These are phyloP conservation scores for Lathyrus aphaca DNA, from an alignment of 306 rosid species.

Conservation along the genomic window DNA sequence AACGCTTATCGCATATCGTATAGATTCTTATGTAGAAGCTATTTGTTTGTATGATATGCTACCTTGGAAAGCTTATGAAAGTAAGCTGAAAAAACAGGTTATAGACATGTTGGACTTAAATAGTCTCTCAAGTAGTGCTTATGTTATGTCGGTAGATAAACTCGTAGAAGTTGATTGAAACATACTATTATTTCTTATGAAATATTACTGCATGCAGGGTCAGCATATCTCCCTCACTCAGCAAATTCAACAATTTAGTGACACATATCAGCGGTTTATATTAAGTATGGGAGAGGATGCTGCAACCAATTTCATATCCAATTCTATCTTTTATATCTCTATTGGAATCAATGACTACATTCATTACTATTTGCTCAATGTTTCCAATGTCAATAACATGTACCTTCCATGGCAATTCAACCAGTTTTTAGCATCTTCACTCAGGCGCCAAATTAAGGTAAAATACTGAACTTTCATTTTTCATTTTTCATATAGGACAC, in stretches of 20 bases:
- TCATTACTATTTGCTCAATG: slow-evolving; percentile 80
- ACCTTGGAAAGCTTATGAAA: background rate
- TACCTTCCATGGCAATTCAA: slow-evolving; percentile 80
- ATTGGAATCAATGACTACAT: slow-evolving; percentile 92
- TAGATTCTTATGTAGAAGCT: background rate
- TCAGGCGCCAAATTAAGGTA: slow-evolving; percentile 68
- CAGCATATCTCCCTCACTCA: slow-evolving; percentile 77
- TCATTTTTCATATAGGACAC: background rate
- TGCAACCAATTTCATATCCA: slow-evolving; percentile 55
- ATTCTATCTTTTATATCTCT: slow-evolving; percentile 71
- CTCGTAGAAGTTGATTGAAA: background rate
- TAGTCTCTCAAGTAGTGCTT: background rate
- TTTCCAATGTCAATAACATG: slow-evolving; percentile 65
- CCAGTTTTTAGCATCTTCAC: slow-evolving; percentile 67
- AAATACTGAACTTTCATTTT: background rate
- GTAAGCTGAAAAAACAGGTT: background rate
- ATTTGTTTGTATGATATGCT: background rate
- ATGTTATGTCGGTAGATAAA: background rate
- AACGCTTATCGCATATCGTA: background rate
- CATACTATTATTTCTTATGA: background rate
- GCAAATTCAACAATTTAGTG: slow-evolving; percentile 85
- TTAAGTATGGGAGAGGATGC: slow-evolving; percentile 71
- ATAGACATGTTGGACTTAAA: background rate
- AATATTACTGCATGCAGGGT: slow-evolving; percentile 55
- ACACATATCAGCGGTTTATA: slow-evolving; percentile 69